Evolutionary conservation across 306 rosid species (phyloP), one percentile per base, ranked within the genome.

Genomic region (Geum urbanum): DNA sequence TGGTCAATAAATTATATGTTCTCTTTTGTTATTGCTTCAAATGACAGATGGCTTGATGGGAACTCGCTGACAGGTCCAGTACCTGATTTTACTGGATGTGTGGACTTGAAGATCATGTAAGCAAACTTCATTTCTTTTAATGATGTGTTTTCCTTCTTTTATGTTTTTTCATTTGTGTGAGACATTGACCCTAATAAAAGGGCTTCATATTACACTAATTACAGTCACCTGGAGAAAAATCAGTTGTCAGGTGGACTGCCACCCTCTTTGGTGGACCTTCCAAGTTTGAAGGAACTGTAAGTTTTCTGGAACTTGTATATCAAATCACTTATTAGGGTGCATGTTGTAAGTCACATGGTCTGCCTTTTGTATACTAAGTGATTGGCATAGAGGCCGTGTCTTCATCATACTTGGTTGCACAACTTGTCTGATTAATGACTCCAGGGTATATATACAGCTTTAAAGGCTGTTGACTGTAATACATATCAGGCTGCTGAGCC

Each of bases 211-310:
- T 72, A 68, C 84, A n/a, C n/a, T n/a, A n/a, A n/a, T n/a, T n/a
- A 67, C 76, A 92, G 98, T 72, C 98, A 92, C 84, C 94, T 92
- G 9, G 98, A 92, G 78, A 87, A 88, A 81, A 92, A 92, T 78
- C 97, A 81, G 71, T 86, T 92, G 86, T 82, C 78, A 0, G 97
- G 96, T 19, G 84, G 50, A 71, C 82, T 92, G 72, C 95, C 95
- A 73, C 84, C 84, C 75, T 84, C 87, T 71, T 74, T 92, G 73
- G 43, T 19, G 64, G 85, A 81, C 66, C 86, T 92, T 47, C 98
- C 94, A 44, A 90, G 81, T 86, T 80, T 92, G 84, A 83, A 84
- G 78, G 96, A 88, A 78, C 58, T 92, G 98, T 92, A 88, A 84
- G 96, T 76, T 71, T 72, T 77, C 69, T 66, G 45, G 27, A 64